A percentile compares a stretch with the other conserved stretches of the same genome.
These are phyloP conservation scores for Chimonanthus salicifolius DNA, from an alignment of 164 flowering plant genomes.

Conservation along the genomic window DNA sequence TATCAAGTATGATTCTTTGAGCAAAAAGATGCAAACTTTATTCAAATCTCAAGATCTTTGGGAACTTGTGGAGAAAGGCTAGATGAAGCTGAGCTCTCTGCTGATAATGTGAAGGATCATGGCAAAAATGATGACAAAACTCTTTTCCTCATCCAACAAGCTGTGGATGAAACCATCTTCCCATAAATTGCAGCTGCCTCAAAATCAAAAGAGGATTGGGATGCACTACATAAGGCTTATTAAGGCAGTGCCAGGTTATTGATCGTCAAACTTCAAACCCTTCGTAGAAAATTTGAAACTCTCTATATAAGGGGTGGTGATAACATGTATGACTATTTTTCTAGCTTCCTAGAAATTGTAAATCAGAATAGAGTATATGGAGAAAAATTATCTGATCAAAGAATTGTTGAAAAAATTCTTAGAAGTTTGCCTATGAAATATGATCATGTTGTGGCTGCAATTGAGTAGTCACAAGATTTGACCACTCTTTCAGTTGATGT, in stretches of 20 bases:
- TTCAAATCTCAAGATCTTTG: background rate
- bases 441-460: conserved; percentile 8
- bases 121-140: no score
- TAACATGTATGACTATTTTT: background rate
- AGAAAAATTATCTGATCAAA: background rate
- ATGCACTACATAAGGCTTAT: no score
- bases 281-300: background rate
- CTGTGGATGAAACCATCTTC: no score
- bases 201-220: no score
- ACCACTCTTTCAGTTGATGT: background rate
- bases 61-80: conserved; percentile 1
- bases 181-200: no score
- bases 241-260: background rate
- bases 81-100: background rate
- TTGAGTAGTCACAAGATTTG: background rate
- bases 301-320: background rate
- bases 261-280: background rate
- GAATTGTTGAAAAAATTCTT: background rate
- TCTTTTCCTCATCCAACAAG: no score
- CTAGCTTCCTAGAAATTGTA: background rate
- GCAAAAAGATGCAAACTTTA: background rate
- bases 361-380: background rate
- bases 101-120: no score
- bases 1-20: background rate
- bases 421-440: background rate